A percentile compares a stretch with the other conserved stretches of the same genome.
phyloP scores from a whole-genome alignment of 371 early-diverging fungal species.

The Encephalitozoon cuniculi region DNA sequence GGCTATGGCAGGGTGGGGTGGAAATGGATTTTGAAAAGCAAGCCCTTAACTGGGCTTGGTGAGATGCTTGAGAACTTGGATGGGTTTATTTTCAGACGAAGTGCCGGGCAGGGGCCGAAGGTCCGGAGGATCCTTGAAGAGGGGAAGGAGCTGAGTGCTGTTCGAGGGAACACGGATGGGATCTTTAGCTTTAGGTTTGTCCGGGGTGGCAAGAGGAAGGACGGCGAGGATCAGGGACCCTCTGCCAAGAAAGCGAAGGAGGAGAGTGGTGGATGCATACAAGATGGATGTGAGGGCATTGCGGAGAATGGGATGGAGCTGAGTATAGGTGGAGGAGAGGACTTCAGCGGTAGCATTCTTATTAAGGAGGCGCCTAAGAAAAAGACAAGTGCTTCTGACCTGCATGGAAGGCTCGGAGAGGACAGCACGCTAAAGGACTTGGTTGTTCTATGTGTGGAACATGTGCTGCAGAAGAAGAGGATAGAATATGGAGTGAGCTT shows the following conservation, averaged over 20 bases:
- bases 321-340: not conserved
- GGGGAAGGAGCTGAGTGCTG: not conserved
- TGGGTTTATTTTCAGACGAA: not conserved
- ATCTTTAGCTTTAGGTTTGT: conserved; percentile 36
- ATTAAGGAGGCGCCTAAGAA: not conserved
- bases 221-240: not conserved
- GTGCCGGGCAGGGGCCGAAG: not conserved
- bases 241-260: not conserved
- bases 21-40: conserved; percentile 1
- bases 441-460: not conserved
- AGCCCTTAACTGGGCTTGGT: not conserved
- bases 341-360: not conserved
- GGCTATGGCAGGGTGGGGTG: not conserved
- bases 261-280: not conserved
- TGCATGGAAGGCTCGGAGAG: not conserved
- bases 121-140: not conserved
- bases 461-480: not conserved
- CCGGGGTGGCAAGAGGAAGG: not conserved
- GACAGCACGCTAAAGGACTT: not conserved
- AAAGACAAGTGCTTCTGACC: not conserved
- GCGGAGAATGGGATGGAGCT: not conserved
- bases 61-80: conserved; percentile 5
- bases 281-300: not conserved
- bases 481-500: not conserved
- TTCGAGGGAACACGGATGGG: conserved; percentile 18